phyloP scores from a whole-genome alignment of 495 filamentous ascomycete genomes.

The Aspergillus haitiensis region DNA sequence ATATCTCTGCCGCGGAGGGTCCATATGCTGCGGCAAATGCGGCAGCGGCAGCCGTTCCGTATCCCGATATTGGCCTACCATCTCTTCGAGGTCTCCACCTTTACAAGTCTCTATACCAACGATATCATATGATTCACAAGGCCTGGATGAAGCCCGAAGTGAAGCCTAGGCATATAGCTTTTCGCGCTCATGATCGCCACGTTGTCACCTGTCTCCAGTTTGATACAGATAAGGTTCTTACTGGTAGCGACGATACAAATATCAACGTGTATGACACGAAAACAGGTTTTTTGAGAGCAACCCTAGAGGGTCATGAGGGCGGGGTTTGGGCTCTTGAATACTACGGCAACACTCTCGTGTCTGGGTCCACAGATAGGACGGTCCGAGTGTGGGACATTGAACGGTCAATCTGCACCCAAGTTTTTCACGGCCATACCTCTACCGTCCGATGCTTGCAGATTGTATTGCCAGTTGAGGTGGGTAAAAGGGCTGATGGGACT shows the following conservation, averaged over 20 bases:
- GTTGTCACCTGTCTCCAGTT: conserved; percentile 98
- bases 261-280: conserved; percentile 99
- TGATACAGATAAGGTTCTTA: conserved; percentile 95
- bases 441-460: conserved; percentile 97
- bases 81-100: conserved; percentile 81
- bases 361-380: conserved; percentile 92
- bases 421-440: conserved; percentile 96
- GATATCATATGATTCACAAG: conserved; percentile 83
- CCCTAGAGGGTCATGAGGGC: conserved; percentile 89
- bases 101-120: conserved; percentile 93
- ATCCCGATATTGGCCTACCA: conserved; percentile 75
- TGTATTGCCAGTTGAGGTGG: conserved; percentile 78
- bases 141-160: conserved; percentile 86
- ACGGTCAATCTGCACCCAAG: conserved; percentile 82
- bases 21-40: conserved; percentile 83
- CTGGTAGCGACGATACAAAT: conserved; percentile 94
- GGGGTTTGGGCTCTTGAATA: conserved; percentile 99
- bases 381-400: conserved; percentile 98
- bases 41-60: conserved; percentile 76
- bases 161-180: conserved; percentile 91
- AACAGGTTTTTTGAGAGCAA: conserved; percentile 79
- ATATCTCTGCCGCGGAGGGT: conserved; percentile 60
- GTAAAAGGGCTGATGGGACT: conserved; percentile 68
- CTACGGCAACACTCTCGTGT: conserved; percentile 90
- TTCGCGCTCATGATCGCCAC: conserved; percentile 91